These are phyloP conservation scores for Colletotrichum lentis DNA, from an alignment of 2,329 filamentous ascomycete genomes.

Conservation along the genomic window DNA sequence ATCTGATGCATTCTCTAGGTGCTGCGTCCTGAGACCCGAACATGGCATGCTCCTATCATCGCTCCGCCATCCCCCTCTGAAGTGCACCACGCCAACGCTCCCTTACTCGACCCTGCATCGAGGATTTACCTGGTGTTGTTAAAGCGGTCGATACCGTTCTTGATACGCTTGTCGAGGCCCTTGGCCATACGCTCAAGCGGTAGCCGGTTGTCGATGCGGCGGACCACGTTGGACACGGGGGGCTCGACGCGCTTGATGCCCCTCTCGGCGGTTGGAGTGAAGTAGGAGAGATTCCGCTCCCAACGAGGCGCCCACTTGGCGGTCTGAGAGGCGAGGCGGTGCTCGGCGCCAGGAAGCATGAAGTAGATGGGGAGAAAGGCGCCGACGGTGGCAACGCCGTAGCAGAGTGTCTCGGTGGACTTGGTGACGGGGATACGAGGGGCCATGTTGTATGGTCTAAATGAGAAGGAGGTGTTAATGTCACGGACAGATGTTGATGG, in stretches of 20 bases:
- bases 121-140: constrained; percentile 27
- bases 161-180: constrained; percentile 58
- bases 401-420: constrained; percentile 60
- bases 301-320: constrained; percentile 67
- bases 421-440: constrained; percentile 60
- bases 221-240: constrained; percentile 55
- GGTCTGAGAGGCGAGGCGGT: constrained; percentile 62
- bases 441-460: constrained; percentile 45
- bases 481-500: too few relatives aligned
- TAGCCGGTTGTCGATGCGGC: constrained; percentile 56
- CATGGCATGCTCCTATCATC: constrained; percentile 14
- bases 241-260: constrained; percentile 62
- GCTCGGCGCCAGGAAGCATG: constrained; percentile 64
- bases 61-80: not conserved
- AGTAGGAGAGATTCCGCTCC: constrained; percentile 65
- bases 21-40: constrained; percentile 24
- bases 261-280: constrained; percentile 57
- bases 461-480: not conserved
- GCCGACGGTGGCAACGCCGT: constrained; percentile 62
- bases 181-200: constrained; percentile 61
- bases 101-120: not conserved
- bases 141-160: constrained; percentile 53
- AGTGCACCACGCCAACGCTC: not conserved
- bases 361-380: constrained; percentile 66
- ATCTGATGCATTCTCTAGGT: constrained; percentile 26